Evolutionary conservation across 225 moss, liverwort and hornwort genomes (phyloP), one percentile per base, ranked within the genome.

Genomic region (Neckera pumila): DNA sequence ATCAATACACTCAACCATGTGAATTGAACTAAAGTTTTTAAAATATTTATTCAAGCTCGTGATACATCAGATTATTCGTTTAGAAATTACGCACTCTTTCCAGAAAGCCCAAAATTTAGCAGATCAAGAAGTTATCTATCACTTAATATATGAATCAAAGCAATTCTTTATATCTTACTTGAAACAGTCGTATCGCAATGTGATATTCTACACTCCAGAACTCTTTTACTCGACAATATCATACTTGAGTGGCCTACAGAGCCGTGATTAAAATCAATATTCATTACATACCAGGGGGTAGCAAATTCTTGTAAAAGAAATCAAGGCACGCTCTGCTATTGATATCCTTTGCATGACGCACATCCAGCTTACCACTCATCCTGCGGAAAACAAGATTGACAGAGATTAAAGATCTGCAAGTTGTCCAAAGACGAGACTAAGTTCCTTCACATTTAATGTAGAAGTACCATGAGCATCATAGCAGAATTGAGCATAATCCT

Each of bases 251-350:
- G n/a, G 34, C n/a, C 8, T 57, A 33, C 33, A 78, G 61, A 34
- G 71, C 19, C 18, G 34, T 38, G 54, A 36, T 61, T 51, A 20
- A 38, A 38, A 61, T 65, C 54, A 80, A 34, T 38, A 78, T 81
- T 76, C 57, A 54, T 18, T 33, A 88, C 89, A 81, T 91, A 94
- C 93, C 94, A 85, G 89, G 42, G 70, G 93, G 93, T 83, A 94
- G 73, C 90, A 94, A 85, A 89, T 94, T 93, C 66, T 92, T 93
- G 87, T 90, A 93, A 65, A 91, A 92, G 59, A 94, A 94, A 58
- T 94, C 90, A 40, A 94, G 93, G 65, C 92, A 40, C 20, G 94
- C 94, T 92, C 93, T 91, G 83, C 94, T 94, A 28, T 94, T 94
- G 76, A 94, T 93, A 76, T 94, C 92, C 87, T 93, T 93, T 8